These are phyloP conservation scores for Daldinia caldariorum DNA, from an alignment of 495 filamentous ascomycete species.

Conservation along the genomic window DNA sequence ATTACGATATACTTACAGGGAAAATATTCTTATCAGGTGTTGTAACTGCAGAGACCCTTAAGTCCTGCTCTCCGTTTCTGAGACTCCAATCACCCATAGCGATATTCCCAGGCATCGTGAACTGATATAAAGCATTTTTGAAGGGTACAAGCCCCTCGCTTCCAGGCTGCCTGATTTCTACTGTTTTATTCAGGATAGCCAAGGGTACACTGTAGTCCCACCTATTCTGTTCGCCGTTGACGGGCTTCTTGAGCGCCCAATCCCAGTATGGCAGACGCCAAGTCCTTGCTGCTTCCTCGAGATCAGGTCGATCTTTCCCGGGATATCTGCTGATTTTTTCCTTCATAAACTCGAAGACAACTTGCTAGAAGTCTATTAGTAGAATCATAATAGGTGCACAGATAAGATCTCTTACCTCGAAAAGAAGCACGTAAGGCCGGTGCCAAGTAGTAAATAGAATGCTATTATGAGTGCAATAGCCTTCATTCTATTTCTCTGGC, in stretches of 20 bases:
- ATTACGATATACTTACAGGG: background rate
- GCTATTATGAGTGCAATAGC: background rate
- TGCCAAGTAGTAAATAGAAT: background rate
- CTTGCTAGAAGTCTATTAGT: background rate
- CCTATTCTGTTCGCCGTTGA: background rate
- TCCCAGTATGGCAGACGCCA: constrained; percentile 1
- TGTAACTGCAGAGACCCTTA: background rate
- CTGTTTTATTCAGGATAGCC: background rate
- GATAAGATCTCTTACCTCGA: background rate
- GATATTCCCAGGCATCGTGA: background rate
- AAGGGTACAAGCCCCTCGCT: background rate
- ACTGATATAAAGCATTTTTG: background rate
- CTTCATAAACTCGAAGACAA: background rate
- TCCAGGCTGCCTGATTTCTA: background rate
- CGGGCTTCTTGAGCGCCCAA: background rate
- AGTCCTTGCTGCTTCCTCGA: background rate
- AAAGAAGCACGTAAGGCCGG: background rate
- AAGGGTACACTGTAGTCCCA: background rate
- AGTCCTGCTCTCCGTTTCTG: background rate
- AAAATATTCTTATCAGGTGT: background rate
- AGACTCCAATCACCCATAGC: background rate
- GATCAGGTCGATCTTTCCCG: background rate
- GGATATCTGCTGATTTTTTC: background rate
- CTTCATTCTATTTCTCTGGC: background rate
- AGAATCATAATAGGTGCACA: background rate